Base-by-base conservation (phyloP, 345 rosid species). In the Arabis alpina region DNA sequence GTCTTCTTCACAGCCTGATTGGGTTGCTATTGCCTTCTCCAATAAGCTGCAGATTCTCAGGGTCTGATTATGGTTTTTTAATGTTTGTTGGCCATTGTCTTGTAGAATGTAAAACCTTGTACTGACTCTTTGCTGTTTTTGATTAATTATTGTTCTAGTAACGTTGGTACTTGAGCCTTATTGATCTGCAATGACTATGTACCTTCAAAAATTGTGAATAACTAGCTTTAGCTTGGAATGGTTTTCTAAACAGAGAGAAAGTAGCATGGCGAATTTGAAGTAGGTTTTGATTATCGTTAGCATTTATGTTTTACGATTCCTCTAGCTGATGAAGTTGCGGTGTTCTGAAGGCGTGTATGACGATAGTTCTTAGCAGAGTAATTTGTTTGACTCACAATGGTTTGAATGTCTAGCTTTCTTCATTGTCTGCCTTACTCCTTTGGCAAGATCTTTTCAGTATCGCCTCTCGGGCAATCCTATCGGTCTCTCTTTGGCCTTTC, bases 21-120 rank as follows among this genome's bases (percentile, higher is more conserved):
- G 98, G 98, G 98, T 92, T 63, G 96, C 96, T 7, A 90, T 92
- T 53, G 96, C 93, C 9, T 92, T 92, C 84, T 84, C 98, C 1
- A 82, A 86, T n/a, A 92, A 92, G 90, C 84, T 92, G 68, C 97
- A 92, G 83, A 92, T 92, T 83, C 95, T 92, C 65, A 85, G 97
- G 90, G 97, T 92, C 34, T 92, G 82, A 87, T 14, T 47, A 39
- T 48, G 6, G n/a, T 50, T 60, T 13, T 1, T 28, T 8, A 19
- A 7, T 51, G 30, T 49, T 9, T 60, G 43, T 40, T 6, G 6
- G n/a, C 34, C 28, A 40, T 53, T 65, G 39, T 28, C 36, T 1
- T 66, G 10, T 27, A 6, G 53, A 16, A 52, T 71, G 61, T 70
- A 34, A 5, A 70, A 36, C 13, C 40, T 41, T 45, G n/a, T 40